Evolutionary conservation across 108 stramenopile species (phyloP).

Genomic region (Nitzschia inconspicua): DNA sequence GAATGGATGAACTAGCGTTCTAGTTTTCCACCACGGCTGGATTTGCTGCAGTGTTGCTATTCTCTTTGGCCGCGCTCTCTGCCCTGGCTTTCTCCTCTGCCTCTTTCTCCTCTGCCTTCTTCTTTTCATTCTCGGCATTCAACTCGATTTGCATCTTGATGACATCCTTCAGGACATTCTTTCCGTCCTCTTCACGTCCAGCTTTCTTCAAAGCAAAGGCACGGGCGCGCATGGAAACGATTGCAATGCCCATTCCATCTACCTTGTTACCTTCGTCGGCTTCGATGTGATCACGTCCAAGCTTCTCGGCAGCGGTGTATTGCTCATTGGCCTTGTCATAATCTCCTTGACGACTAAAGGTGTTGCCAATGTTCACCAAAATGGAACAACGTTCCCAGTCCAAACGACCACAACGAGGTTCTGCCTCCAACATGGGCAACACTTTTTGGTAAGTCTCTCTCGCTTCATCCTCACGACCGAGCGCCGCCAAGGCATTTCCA

Average conservation of each 20-base stretch:
- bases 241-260: constrained; percentile 83
- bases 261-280: constrained; percentile 66
- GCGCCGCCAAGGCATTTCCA: constrained; percentile 82
- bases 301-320: constrained; percentile 66
- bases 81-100: constrained; percentile 37
- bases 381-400: constrained; percentile 88
- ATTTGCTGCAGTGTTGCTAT: no score
- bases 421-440: constrained; percentile 71
- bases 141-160: constrained; percentile 68
- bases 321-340: constrained; percentile 67
- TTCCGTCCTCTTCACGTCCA: constrained; percentile 76
- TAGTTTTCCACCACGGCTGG: no score
- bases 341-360: constrained; percentile 69
- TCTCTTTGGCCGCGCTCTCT: no score
- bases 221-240: constrained; percentile 72
- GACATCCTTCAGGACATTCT: constrained; percentile 68
- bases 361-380: constrained; percentile 86
- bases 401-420: constrained; percentile 81
- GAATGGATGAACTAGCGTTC: no score
- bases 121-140: constrained; percentile 61
- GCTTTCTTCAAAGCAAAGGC: constrained; percentile 82
- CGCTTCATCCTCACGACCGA: constrained; percentile 77
- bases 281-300: constrained; percentile 79
- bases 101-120: constrained; percentile 55
- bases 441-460: constrained; percentile 65